Percentiles rank a stretch among this genome's conserved stretches.
These are phyloP conservation scores for Metschnikowia similis DNA, from an alignment of 805 yeast species.

Conservation along the genomic window DNA sequence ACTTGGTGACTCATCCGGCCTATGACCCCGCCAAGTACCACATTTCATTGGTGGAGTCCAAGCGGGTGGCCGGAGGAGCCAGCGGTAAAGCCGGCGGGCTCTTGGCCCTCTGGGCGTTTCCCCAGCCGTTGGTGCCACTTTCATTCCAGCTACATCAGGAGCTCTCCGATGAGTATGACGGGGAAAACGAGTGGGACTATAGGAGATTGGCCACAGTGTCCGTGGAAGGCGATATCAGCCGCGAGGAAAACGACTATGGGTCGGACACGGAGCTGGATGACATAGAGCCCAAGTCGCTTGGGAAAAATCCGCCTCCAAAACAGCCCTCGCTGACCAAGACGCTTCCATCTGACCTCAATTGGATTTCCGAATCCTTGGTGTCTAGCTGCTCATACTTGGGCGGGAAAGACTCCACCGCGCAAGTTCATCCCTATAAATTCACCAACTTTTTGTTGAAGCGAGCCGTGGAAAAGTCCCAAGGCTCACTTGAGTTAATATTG, in stretches of 20 bases:
- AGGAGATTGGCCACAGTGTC: slow-evolving; percentile 83
- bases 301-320: slow-evolving; percentile 29
- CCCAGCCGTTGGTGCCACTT: slow-evolving; percentile 86
- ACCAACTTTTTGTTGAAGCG: slow-evolving; percentile 78
- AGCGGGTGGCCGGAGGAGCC: slow-evolving; percentile 95
- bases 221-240: slow-evolving; percentile 72
- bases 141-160: slow-evolving; percentile 84
- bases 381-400: slow-evolving; percentile 78
- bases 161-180: slow-evolving; percentile 70
- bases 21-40: slow-evolving; percentile 71
- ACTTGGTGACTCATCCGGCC: slow-evolving; percentile 74
- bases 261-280: not conserved
- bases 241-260: slow-evolving; percentile 20
- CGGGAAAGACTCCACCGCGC: slow-evolving; percentile 85
- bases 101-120: slow-evolving; percentile 94
- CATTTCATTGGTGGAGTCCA: slow-evolving; percentile 81
- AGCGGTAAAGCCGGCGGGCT: slow-evolving; percentile 97
- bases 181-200: slow-evolving; percentile 91
- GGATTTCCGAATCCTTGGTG: slow-evolving; percentile 68
- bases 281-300: not conserved
- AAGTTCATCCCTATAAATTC: slow-evolving; percentile 92
- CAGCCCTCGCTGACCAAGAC: slow-evolving; percentile 31
- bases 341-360: slow-evolving; percentile 63
- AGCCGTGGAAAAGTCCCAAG: slow-evolving; percentile 63
- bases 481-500: slow-evolving; percentile 75